These are phyloP conservation scores for Asterophora parasitica DNA, from an alignment of 768 basidiomycete species.

Conservation along the genomic window DNA sequence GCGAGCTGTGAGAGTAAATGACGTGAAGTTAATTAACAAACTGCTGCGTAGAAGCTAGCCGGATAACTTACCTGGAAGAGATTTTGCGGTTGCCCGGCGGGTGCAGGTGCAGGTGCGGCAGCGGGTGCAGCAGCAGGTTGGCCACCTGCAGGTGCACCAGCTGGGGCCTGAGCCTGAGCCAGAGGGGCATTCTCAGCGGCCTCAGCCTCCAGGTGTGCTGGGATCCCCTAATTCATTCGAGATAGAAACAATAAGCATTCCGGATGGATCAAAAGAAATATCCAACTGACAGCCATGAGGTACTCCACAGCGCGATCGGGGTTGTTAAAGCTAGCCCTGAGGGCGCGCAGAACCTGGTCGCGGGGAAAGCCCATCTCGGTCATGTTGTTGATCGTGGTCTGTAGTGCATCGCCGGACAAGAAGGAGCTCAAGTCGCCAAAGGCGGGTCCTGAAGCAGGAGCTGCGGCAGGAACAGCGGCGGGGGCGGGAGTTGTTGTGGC, in stretches of 20 bases:
- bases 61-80: constrained; percentile 67
- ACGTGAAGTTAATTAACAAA: neutral
- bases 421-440: constrained; percentile 56
- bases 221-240: constrained; percentile 65
- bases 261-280: too few relatives aligned
- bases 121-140: constrained; percentile 28
- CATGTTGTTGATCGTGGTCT: constrained; percentile 78
- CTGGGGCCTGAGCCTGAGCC: constrained; percentile 25
- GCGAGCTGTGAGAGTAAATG: constrained; percentile 45
- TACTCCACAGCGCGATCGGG: constrained; percentile 99
- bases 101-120: constrained; percentile 22
- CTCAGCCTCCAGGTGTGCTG: constrained; percentile 59
- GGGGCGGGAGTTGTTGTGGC: constrained; percentile 20
- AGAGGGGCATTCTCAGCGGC: constrained; percentile 33
- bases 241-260: too few relatives aligned
- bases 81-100: constrained; percentile 62
- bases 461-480: constrained; percentile 24
- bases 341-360: constrained; percentile 77
- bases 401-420: constrained; percentile 70
- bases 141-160: constrained; percentile 25
- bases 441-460: constrained; percentile 29
- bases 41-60: neutral
- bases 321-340: constrained; percentile 95
- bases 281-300: constrained; percentile 71
- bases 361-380: constrained; percentile 91